Evolutionary conservation across 768 basidiomycete species (phyloP).

Genomic region (Amanita inopinata): DNA sequence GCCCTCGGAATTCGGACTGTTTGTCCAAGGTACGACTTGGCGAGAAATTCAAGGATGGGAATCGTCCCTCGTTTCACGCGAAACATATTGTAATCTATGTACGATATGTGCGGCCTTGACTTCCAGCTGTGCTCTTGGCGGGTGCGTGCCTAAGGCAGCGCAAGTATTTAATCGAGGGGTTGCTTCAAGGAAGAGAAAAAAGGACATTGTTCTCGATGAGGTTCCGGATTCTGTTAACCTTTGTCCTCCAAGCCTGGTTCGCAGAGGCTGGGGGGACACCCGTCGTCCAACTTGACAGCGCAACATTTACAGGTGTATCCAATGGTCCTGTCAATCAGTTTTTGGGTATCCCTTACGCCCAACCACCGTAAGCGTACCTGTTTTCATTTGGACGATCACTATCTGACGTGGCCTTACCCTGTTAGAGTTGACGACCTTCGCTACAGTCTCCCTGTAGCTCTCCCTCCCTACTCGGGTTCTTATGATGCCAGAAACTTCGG

Average conservation of each 20-base stretch:
- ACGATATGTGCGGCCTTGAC: too few relatives aligned
- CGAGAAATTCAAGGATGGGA: too few relatives aligned
- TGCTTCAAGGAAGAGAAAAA: too few relatives aligned
- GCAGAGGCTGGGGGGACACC: conserved; percentile 9
- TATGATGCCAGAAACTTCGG: conserved; percentile 27
- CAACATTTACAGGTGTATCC: conserved; percentile 20
- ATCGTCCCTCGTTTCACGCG: too few relatives aligned
- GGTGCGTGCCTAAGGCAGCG: too few relatives aligned
- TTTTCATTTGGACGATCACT: not conserved
- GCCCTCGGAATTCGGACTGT: too few relatives aligned
- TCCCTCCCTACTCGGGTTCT: conserved; percentile 21
- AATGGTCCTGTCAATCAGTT: conserved; percentile 19
- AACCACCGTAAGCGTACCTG: conserved; percentile 24
- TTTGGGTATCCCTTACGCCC: conserved; percentile 29
- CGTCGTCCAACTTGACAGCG: conserved; percentile 21
- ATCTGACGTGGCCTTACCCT: not conserved
- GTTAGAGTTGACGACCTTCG: conserved; percentile 24
- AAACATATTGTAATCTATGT: too few relatives aligned
- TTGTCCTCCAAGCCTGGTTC: not conserved
- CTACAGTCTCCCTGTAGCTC: conserved; percentile 25
- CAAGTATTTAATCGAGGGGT: too few relatives aligned
- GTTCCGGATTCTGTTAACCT: not conserved
- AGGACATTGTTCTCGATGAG: too few relatives aligned
- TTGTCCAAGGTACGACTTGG: too few relatives aligned
- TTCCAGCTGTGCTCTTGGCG: too few relatives aligned